Evolutionary conservation across 768 basidiomycete species (phyloP).

Genomic region (Nevesoporus exiguus): DNA sequence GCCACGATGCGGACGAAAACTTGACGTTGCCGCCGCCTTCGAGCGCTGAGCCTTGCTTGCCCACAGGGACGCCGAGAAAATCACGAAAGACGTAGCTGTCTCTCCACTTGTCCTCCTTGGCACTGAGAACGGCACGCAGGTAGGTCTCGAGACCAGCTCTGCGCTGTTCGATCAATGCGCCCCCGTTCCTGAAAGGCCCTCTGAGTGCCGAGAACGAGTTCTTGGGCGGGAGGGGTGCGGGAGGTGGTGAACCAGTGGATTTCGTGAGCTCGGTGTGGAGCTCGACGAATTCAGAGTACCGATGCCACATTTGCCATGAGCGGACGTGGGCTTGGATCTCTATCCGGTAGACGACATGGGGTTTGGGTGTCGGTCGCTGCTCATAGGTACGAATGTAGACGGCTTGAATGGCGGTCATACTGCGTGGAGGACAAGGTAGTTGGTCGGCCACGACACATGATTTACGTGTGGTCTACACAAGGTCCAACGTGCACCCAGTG

Average conservation of each 20-base stretch:
- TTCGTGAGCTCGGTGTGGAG: conserved; percentile 79
- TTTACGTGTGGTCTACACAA: conserved; percentile 18
- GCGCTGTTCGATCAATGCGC: conserved; percentile 72
- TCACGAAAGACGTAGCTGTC: conserved; percentile 75
- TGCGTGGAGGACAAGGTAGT: conserved; percentile 10
- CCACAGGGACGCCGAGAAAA: conserved; percentile 81
- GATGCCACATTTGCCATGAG: conserved; percentile 90
- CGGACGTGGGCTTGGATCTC: conserved; percentile 84
- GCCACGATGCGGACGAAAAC: conserved; percentile 80
- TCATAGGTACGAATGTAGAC: conserved; percentile 68
- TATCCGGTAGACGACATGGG: conserved; percentile 81
- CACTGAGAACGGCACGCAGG: conserved; percentile 78
- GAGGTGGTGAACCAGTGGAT: conserved; percentile 77
- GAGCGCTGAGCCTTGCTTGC: conserved; percentile 41
- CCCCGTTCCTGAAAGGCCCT: conserved; percentile 46
- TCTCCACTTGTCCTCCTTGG: conserved; percentile 82
- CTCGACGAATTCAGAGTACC: conserved; percentile 93
- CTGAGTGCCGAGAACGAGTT: conserved; percentile 68
- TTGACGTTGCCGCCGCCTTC: conserved; percentile 35
- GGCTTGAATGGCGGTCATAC: conserved; percentile 74
- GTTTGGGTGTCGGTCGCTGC: conserved; percentile 63
- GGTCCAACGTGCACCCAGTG: background rate
- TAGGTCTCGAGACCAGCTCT: conserved; percentile 75
- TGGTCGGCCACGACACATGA: background rate
- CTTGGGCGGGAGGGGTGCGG: conserved; percentile 80